phyloP scores from a whole-genome alignment of 1,139 yeast species.

The Saccharomyces hybrid region DNA sequence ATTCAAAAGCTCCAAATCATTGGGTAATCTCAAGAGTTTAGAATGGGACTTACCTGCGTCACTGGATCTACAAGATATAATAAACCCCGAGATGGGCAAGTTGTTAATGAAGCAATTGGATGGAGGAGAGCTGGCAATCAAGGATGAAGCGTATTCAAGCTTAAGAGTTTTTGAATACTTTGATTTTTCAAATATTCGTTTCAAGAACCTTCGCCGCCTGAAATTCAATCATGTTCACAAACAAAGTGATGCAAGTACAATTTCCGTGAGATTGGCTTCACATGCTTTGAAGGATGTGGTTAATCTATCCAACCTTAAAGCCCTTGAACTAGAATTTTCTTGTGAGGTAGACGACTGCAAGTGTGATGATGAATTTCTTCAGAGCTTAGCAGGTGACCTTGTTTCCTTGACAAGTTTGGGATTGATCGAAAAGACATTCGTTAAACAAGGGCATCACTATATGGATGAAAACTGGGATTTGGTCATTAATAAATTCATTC shows the following conservation, averaged over 20 bases:
- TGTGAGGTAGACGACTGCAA: conserved; percentile 43
- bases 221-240: conserved; percentile 40
- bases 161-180: conserved; percentile 31
- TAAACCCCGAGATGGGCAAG: conserved; percentile 1
- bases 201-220: conserved; percentile 23
- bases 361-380: conserved; percentile 39
- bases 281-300: conserved; percentile 28
- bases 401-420: conserved; percentile 36
- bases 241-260: conserved; percentile 32
- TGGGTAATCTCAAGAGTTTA: conserved; percentile 7
- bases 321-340: conserved; percentile 38
- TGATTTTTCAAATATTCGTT: conserved; percentile 15
- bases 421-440: conserved; percentile 40
- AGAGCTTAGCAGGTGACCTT: conserved; percentile 29
- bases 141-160: conserved; percentile 35
- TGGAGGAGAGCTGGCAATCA: conserved; percentile 17
- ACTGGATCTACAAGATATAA: neutral
- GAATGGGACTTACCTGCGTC: conserved; percentile 12
- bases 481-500: conserved; percentile 39
- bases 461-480: conserved; percentile 53
- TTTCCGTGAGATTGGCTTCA: conserved; percentile 27
- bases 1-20: conserved; percentile 10
- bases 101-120: conserved; percentile 3
- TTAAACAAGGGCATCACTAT: conserved; percentile 39
- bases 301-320: conserved; percentile 28